A percentile compares a stretch with the other conserved stretches of the same genome.
Evolutionary conservation across 2,329 filamentous ascomycete species (phyloP).

Genomic region (Pseudogymnoascus verrucosus): DNA sequence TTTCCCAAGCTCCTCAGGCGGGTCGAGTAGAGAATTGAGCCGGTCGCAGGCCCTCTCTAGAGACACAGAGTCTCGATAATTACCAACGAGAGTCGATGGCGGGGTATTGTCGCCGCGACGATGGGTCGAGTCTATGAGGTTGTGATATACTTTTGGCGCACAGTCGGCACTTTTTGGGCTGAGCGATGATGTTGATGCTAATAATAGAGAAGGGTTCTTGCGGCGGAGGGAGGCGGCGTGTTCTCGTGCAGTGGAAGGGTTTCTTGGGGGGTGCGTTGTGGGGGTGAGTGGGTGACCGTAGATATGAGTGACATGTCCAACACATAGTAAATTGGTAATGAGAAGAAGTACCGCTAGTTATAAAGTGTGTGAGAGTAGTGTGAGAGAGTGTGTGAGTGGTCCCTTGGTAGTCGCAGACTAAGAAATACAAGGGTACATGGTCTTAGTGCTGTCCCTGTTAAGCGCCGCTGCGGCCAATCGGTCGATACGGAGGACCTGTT

Average conservation of each 20-base stretch:
- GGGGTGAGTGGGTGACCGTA: background rate
- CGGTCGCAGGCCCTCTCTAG: background rate
- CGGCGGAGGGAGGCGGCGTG: constrained; percentile 5
- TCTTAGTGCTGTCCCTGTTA: constrained; percentile 6
- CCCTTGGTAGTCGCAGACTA: background rate
- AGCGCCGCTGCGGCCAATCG: background rate
- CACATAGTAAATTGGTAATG: background rate
- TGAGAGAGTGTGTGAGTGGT: background rate
- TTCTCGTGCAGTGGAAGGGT: constrained; percentile 5
- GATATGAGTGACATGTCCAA: background rate
- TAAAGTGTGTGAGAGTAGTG: background rate
- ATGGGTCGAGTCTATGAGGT: constrained; percentile 2
- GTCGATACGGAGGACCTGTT: background rate
- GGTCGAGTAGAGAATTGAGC: constrained; percentile 8
- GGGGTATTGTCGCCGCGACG: constrained; percentile 2
- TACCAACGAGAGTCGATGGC: constrained; percentile 1
- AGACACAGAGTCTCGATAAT: constrained; percentile 4
- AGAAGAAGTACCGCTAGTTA: background rate
- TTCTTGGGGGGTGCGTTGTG: background rate
- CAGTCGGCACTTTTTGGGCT: constrained; percentile 1
- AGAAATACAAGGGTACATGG: background rate
- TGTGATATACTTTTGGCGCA: constrained; percentile 8
- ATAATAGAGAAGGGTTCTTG: constrained; percentile 10
- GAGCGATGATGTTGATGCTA: constrained; percentile 10
- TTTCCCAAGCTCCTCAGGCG: constrained; percentile 1